Evolutionary conservation across 2,329 filamentous ascomycete genomes (phyloP).

Genomic region (Pyricularia pennisetigena): DNA sequence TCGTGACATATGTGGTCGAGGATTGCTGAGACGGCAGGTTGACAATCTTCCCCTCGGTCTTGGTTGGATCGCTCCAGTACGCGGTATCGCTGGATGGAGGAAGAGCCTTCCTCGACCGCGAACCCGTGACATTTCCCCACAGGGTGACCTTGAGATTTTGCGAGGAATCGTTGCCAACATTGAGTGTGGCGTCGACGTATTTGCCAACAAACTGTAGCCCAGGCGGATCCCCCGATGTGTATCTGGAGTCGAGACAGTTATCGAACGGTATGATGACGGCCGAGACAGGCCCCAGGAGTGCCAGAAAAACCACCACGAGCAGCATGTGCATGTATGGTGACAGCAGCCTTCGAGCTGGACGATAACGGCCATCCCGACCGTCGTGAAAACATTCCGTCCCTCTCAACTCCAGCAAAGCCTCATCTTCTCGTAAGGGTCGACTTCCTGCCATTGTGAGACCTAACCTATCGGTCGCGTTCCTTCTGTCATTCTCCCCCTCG

Average conservation of each 20-base stretch:
- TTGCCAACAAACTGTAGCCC: constrained; percentile 73
- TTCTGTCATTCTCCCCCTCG: background rate
- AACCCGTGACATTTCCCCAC: constrained; percentile 86
- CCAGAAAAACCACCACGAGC: constrained; percentile 26
- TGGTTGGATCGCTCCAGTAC: constrained; percentile 50
- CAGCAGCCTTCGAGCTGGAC: background rate
- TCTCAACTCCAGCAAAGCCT: background rate
- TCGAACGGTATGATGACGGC: constrained; percentile 67
- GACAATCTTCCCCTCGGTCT: constrained; percentile 67
- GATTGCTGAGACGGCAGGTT: constrained; percentile 40
- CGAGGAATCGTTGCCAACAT: constrained; percentile 41
- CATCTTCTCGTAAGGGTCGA: background rate
- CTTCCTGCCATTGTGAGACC: background rate
- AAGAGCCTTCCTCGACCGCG: constrained; percentile 43
- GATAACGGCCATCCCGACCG: background rate
- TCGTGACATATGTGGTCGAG: constrained; percentile 42
- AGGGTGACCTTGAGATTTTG: constrained; percentile 68
- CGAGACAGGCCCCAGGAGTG: constrained; percentile 30
- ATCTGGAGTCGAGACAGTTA: constrained; percentile 66
- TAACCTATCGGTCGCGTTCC: background rate
- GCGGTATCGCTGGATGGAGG: constrained; percentile 46
- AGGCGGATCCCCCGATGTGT: constrained; percentile 40
- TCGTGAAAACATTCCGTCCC: background rate
- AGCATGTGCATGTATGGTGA: constrained; percentile 16
- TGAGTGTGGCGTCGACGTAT: constrained; percentile 65